Base-by-base conservation (phyloP, 2,329 filamentous ascomycete genomes). In the Aureobasidium pullulans region DNA sequence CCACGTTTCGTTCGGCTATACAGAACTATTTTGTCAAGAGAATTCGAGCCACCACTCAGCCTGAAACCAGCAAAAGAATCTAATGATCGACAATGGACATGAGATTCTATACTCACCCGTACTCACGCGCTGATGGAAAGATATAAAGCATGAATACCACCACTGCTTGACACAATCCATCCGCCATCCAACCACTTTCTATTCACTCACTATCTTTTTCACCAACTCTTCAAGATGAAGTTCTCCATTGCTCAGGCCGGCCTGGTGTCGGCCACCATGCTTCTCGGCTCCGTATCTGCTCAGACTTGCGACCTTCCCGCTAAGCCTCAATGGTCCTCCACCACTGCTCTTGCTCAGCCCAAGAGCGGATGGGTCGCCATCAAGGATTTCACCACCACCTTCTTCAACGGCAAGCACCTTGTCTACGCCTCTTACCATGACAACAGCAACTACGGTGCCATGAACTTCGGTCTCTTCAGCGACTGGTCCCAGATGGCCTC, bases 331-430 rank as follows among this genome's bases (percentile, higher is more conserved):
- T 85, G 83, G 82, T 79, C 76, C 36, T 82, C 80, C 10, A 79
- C 76, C 6, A 75, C 70, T 1, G 62, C 75, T 2, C 73, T 86
- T 7, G 80, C 81, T 1, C 66, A 72, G 4, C 83, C 83, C 0
- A 77, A 78, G 64, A 72, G 72, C 1, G 81, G 81, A 16, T 83
- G 79, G 81, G 74, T 71, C 2, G 74, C 82, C 4, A 75, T 87
- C 65, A 87, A 87, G 67, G 84, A 87, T 71, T 86, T 87, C 71
- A 84, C 80, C 28, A 66, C 69, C 57, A 78, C 77, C 19, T 67
- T 72, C 1, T 82, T 82, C 74, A 81, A 86, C 36, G 80, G 77
- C 57, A 68, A 84, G 69, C 76, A 85, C 62, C 76, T 87, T 6
- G 83, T 87, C 2, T 87, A 87, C 66, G 83, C 73, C 1, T 79